Conservation (phyloP, 2,329 filamentous ascomycete species). For the Talaromyces sp. region DNA sequence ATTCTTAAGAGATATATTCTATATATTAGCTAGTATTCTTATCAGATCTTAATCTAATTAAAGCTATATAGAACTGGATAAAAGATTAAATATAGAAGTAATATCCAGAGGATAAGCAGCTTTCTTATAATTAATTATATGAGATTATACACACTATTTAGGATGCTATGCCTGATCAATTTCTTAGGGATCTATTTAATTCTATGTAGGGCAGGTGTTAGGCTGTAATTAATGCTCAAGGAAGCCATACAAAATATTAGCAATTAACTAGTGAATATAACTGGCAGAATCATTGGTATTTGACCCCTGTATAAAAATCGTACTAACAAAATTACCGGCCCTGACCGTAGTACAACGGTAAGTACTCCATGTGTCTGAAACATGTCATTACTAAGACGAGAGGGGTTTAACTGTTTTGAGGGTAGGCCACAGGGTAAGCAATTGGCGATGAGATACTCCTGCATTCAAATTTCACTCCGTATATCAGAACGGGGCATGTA, state of each 20-base stretch:
- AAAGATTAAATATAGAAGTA: neutral
- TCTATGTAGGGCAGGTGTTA: neutral
- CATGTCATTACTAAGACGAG: too few relatives aligned
- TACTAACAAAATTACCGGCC: too few relatives aligned
- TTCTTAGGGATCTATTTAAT: too few relatives aligned
- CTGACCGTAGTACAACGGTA: too few relatives aligned
- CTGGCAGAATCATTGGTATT: neutral
- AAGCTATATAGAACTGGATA: slow-evolving; percentile 10
- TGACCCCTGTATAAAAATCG: too few relatives aligned
- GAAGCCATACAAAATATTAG: slow-evolving; percentile 3
- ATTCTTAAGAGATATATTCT: too few relatives aligned
- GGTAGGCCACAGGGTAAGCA: too few relatives aligned
- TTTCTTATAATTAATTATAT: neutral
- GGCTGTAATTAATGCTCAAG: neutral
- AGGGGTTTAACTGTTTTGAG: too few relatives aligned
- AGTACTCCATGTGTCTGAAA: too few relatives aligned
- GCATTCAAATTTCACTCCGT: neutral
- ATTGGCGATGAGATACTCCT: too few relatives aligned
- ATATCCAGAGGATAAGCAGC: neutral
- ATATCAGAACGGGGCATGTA: neutral
- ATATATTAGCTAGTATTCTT: neutral
- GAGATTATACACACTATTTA: neutral
- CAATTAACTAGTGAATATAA: neutral
- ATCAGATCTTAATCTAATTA: neutral
- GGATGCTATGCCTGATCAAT: too few relatives aligned